Evolutionary conservation across 805 yeast species (phyloP), one percentile per base, ranked within the genome.

Genomic region (Lipomyces sp.): DNA sequence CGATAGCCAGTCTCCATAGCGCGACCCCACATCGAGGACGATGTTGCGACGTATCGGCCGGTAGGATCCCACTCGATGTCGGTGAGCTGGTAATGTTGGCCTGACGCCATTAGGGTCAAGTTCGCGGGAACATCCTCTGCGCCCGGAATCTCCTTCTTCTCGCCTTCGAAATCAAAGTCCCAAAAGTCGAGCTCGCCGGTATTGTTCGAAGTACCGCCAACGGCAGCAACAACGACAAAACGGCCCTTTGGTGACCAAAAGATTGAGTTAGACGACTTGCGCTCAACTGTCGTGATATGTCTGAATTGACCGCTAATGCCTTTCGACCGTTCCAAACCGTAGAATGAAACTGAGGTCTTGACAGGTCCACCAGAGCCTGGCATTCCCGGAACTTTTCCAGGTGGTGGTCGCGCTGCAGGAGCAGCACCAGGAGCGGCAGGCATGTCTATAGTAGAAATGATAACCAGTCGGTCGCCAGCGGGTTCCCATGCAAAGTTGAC

Each of bases 401-500:
- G 63, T 69, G 71, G 13, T 7, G 60, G 54, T 10, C 54, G 59
- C 15, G 32, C 37, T 11, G 33, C 50, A 4, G 61, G 35, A 7
- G 63, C 39, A 60, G 70, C 59, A 24, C 73, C 65, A 3, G 75
- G 73, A 7, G 72, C 65, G 33, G 77, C 80, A 55, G 76, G 76
- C 70, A 80, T 80, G 66, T 83, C 87, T 62, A 79, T 78, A 75
- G 88, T 84, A 30, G 95, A 86, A 73, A 94, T 87, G 60, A 89
- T 85, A 67, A 90, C 88, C 73, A 95, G 93, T 77, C 97, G 85
- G 77, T 91, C 94, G 48, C 94, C 88, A 71, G 83, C 86, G 74
- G 99, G 97, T 82, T 96, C 99, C 98, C 98, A 95, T 64, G 91
- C 93, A 80, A 95, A 90, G 78, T 88, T 89, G 63, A 90, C 80